phyloP scores from a whole-genome alignment of 768 basidiomycete species.

The Mycena galopus region DNA sequence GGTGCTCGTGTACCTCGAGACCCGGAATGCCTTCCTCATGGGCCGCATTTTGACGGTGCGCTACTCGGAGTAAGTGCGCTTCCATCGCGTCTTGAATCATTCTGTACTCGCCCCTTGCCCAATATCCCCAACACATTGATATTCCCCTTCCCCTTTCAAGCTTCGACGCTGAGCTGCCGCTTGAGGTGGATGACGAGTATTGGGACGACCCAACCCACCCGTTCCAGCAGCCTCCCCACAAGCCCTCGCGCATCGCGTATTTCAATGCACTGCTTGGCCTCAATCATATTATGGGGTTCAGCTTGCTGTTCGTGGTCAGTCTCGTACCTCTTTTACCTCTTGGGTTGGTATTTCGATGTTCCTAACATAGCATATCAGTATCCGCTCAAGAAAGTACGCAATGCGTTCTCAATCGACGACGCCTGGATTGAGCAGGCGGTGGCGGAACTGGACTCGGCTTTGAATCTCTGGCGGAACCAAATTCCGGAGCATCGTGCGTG shows the following conservation, averaged over 20 bases:
- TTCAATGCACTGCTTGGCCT: slow-evolving; percentile 63
- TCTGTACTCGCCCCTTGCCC: background rate
- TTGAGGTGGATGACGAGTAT: no score
- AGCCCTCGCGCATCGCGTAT: slow-evolving; percentile 58
- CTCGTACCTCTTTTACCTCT: no score
- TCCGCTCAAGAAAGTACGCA: background rate
- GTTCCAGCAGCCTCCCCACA: slow-evolving; percentile 67
- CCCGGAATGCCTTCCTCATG: slow-evolving; percentile 50
- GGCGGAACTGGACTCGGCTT: slow-evolving; percentile 70
- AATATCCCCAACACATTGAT: background rate
- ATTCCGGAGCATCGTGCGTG: slow-evolving; percentile 62
- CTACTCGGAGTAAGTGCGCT: slow-evolving; percentile 71
- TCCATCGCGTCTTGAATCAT: slow-evolving; percentile 6
- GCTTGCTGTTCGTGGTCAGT: no score
- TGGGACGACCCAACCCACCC: no score
- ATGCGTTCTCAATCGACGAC: slow-evolving; percentile 68
- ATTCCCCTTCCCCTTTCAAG: slow-evolving; percentile 45
- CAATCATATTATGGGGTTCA: slow-evolving; percentile 62
- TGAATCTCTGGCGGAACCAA: slow-evolving; percentile 73
- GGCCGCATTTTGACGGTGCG: slow-evolving; percentile 71
- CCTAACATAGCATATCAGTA: background rate
- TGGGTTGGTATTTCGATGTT: slow-evolving; percentile 60
- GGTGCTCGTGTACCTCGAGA: slow-evolving; percentile 43
- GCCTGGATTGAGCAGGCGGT: slow-evolving; percentile 65
- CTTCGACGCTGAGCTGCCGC: no score